A percentile compares a stretch with the other conserved stretches of the same genome.
These are phyloP conservation scores for Penicillium sp. DNA, from an alignment of 2,329 filamentous ascomycete species.

Conservation along the genomic window DNA sequence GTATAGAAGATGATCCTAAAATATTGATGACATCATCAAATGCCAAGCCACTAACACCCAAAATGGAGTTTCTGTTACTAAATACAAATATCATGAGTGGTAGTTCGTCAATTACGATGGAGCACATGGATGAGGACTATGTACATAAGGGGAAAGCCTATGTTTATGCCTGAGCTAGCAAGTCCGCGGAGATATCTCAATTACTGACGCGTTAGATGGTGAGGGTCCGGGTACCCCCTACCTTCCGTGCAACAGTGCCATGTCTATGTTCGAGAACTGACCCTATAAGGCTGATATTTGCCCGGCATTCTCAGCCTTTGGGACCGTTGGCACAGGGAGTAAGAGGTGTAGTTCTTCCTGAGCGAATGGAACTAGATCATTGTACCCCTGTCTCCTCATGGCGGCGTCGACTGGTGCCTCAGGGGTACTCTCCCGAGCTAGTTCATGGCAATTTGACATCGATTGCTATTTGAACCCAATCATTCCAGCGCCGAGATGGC, in stretches of 20 bases:
- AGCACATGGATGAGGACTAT: background rate
- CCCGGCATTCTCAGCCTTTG: background rate
- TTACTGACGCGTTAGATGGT: slow-evolving; percentile 3
- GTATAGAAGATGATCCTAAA: background rate
- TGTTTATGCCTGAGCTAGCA: background rate
- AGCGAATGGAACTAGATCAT: background rate
- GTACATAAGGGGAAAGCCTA: background rate
- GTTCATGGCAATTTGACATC: slow-evolving; percentile 64
- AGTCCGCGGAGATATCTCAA: slow-evolving; percentile 17
- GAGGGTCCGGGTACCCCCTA: background rate
- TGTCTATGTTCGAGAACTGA: background rate
- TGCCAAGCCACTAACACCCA: slow-evolving; percentile 28
- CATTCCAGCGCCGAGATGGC: slow-evolving; percentile 65
- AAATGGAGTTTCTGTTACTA: slow-evolving; percentile 36
- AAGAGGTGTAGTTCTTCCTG: background rate
- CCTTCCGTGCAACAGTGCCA: background rate
- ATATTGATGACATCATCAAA: slow-evolving; percentile 8
- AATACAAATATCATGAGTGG: slow-evolving; percentile 38
- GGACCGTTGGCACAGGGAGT: background rate
- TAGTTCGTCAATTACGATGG: slow-evolving; percentile 4
- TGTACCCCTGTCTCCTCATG: slow-evolving; percentile 2
- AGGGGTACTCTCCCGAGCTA: slow-evolving; percentile 22
- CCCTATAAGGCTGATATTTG: background rate
- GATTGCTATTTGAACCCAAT: slow-evolving; percentile 73
- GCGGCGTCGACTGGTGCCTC: background rate